phyloP scores from a whole-genome alignment of 345 rosid species.

The Eucalyptus decipiens region DNA sequence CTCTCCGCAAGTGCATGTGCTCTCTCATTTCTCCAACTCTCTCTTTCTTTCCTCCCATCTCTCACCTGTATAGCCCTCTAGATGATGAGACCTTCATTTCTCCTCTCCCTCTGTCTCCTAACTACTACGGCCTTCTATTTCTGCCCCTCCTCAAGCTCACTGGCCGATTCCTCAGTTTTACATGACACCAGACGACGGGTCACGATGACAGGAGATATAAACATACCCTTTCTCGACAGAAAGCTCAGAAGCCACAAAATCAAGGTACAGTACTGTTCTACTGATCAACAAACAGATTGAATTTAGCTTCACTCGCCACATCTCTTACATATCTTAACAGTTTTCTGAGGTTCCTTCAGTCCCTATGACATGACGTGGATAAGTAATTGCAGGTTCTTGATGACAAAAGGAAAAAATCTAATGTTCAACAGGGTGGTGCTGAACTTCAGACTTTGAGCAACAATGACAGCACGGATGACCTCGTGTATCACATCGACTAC shows the following conservation, averaged over 20 bases:
- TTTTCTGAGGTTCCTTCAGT: not conserved
- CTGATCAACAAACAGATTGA: not conserved
- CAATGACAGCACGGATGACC: not conserved
- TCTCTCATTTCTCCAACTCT: not conserved
- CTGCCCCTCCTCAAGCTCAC: slow-evolving; percentile 4
- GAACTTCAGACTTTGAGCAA: not conserved
- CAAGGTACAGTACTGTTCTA: not conserved
- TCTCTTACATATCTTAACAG: not conserved
- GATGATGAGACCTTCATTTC: not conserved
- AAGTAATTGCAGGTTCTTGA: slow-evolving; percentile 14
- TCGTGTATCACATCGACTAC: slow-evolving; percentile 36
- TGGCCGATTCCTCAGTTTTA: not conserved
- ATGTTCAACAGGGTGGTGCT: not conserved
- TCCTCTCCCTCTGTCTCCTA: not conserved
- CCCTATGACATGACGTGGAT: not conserved
- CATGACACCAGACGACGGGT: not conserved
- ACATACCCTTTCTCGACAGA: not conserved
- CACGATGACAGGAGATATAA: not conserved
- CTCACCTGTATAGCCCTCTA: not conserved
- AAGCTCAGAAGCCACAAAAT: not conserved
- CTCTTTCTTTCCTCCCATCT: not conserved
- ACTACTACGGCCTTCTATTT: not conserved
- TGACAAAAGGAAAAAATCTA: not conserved
- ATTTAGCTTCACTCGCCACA: not conserved
- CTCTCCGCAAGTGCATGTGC: not conserved